Conservation (phyloP, 192 early-diverging fungal genomes). For the Entomortierella lignicola region DNA sequence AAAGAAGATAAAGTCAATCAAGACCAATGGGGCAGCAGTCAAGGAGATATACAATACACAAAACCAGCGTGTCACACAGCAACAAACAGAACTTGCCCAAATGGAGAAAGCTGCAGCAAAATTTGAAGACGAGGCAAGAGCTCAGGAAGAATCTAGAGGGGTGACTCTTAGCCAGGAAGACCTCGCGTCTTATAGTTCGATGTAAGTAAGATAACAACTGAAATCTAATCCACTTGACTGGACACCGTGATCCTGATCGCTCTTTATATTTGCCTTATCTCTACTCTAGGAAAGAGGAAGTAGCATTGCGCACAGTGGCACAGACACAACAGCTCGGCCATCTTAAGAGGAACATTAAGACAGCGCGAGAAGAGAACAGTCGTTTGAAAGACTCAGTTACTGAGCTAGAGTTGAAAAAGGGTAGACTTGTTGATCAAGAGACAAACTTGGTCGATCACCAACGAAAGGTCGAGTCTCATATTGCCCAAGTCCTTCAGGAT, state of each 20-base stretch:
- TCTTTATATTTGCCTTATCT: not conserved
- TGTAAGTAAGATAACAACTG: constrained; percentile 21
- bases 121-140: constrained; percentile 62
- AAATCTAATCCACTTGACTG: not conserved
- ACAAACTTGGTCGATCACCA: constrained; percentile 49
- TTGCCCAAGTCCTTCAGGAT: constrained; percentile 45
- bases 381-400: constrained; percentile 68
- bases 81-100: constrained; percentile 66
- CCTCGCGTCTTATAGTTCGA: constrained; percentile 65
- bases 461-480: constrained; percentile 40
- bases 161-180: constrained; percentile 52
- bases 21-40: constrained; percentile 22
- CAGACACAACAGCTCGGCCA: constrained; percentile 77
- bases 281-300: constrained; percentile 74
- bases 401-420: constrained; percentile 60
- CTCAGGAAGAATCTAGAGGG: constrained; percentile 39
- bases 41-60: constrained; percentile 34
- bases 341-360: constrained; percentile 74
- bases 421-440: constrained; percentile 62
- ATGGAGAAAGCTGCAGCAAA: constrained; percentile 62
- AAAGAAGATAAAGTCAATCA: constrained; percentile 74
- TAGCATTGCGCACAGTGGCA: constrained; percentile 70
- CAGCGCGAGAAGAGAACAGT: constrained; percentile 68
- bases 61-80: constrained; percentile 36
- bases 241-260: not conserved